Evolutionary conservation across 176 grass and related monocot species (phyloP).

Genomic region (Pontederia paniculata): DNA sequence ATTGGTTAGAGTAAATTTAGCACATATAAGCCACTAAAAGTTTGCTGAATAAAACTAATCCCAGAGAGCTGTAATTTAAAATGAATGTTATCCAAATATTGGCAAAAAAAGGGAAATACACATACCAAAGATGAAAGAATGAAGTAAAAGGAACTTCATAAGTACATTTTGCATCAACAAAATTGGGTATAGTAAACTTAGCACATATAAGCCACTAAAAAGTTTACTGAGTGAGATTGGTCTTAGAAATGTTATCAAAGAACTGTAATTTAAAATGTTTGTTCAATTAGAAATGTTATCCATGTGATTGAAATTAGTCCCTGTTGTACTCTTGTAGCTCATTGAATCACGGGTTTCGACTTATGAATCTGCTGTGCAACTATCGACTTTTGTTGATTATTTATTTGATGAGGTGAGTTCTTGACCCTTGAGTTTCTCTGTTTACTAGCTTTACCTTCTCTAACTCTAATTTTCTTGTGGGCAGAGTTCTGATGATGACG

Average conservation of each 20-base stretch:
- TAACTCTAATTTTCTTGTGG: slow-evolving; percentile 5
- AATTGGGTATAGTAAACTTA: no score
- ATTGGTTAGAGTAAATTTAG: no score
- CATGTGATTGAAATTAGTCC: neutral
- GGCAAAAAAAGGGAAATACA: no score
- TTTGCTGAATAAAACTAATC: no score
- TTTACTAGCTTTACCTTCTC: neutral
- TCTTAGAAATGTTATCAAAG: no score
- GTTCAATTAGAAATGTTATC: neutral
- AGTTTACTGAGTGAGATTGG: no score
- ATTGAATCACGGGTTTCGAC: slow-evolving; percentile 85
- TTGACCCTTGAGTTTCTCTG: neutral
- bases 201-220: no score
- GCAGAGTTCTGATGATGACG: slow-evolving; percentile 57
- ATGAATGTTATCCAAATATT: neutral
- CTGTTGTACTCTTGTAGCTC: slow-evolving; percentile 32
- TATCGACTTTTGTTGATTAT: slow-evolving; percentile 73
- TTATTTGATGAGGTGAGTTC: slow-evolving; percentile 45
- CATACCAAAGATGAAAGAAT: no score
- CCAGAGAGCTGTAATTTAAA: neutral
- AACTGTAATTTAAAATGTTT: neutral
- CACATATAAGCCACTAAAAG: no score
- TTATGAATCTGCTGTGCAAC: slow-evolving; percentile 51
- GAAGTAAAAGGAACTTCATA: no score
- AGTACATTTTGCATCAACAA: no score